Evolutionary conservation across 2,329 filamentous ascomycete genomes (phyloP).

Genomic region (Fusarium virguliforme): DNA sequence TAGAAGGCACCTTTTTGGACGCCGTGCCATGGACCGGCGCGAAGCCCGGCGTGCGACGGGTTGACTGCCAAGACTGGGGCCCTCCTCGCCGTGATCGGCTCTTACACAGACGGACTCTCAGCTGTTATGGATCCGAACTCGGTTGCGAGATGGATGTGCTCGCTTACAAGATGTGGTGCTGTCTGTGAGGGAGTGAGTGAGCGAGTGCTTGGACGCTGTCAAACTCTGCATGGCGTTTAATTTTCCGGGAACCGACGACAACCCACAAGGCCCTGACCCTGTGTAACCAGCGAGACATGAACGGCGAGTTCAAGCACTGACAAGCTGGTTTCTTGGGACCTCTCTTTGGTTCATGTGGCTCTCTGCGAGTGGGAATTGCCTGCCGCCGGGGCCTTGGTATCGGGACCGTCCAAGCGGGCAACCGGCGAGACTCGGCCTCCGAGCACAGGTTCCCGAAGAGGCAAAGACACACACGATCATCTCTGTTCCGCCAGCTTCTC

Average conservation of each 20-base stretch:
- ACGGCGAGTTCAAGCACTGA: neutral
- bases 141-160: slow-evolving; percentile 12
- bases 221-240: slow-evolving; percentile 6
- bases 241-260: slow-evolving; percentile 4
- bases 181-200: neutral
- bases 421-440: slow-evolving; percentile 2
- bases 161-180: neutral
- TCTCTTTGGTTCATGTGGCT: slow-evolving; percentile 14
- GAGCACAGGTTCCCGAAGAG: slow-evolving; percentile 1
- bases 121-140: slow-evolving; percentile 4
- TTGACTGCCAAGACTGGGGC: neutral
- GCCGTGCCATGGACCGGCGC: neutral
- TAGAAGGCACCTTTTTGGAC: neutral
- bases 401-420: neutral
- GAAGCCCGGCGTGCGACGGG: slow-evolving; percentile 4
- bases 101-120: neutral
- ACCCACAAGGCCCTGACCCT: slow-evolving; percentile 1
- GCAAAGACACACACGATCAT: slow-evolving; percentile 1
- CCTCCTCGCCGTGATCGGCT: slow-evolving; percentile 9
- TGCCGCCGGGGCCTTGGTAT: slow-evolving; percentile 17
- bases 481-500: neutral
- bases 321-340: neutral
- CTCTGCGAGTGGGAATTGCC: slow-evolving; percentile 14
- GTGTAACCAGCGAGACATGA: neutral
- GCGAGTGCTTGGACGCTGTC: slow-evolving; percentile 9